Base-by-base conservation (phyloP, 352 stramenopile genomes). In the Salisapilia sapeloensis region DNA sequence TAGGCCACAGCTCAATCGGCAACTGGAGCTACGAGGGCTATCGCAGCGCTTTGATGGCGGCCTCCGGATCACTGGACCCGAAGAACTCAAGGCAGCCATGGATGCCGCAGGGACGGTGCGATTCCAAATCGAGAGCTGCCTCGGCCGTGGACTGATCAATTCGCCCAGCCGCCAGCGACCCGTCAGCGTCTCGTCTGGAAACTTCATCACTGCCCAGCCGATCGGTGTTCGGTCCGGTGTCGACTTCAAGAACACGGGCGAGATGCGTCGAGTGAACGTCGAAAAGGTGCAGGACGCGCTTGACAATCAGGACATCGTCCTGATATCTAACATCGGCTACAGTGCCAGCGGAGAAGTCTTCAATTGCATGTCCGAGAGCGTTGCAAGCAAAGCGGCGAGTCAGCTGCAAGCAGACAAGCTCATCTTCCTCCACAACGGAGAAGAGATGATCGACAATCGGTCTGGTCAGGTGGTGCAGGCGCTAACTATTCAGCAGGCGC, bases 281-380 rank as follows among this genome's bases (percentile, higher is more conserved):
- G 41, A 70, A 24, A 81, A 97, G 36, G 81, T 98, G 26, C 69
- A 82, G 27, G 45, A 86, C 18, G 57, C 96, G 26, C 60, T 98
- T 20, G 82, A 96, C 46, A 56, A 74, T 24, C 85, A 87, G 25
- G 94, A 98, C 47, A 96, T 98, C 46, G 90, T 98, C 16, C 60
- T 98, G 18, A 70, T 98, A 32, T 96, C 93, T 10, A 95, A 84
- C 35, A 84, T 98, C 29, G 92, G 82, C 11, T 96, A 97, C 38
- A 96, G 81, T 50, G 80, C 89, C 11, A 96, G 75, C 23, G 94
- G 94, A 18, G 92, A 98, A 35, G 76, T 93, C 17, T 93, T 90
- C 50, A 86, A 91, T 43, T 91, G 77, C 43, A 44, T 84, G 24
- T 90, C 72, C n/a, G 78, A 93, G 46, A 60, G 90, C 21, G 76